Conservation (phyloP, 805 yeast species). For the Wickerhamomyces subpelliculosus region DNA sequence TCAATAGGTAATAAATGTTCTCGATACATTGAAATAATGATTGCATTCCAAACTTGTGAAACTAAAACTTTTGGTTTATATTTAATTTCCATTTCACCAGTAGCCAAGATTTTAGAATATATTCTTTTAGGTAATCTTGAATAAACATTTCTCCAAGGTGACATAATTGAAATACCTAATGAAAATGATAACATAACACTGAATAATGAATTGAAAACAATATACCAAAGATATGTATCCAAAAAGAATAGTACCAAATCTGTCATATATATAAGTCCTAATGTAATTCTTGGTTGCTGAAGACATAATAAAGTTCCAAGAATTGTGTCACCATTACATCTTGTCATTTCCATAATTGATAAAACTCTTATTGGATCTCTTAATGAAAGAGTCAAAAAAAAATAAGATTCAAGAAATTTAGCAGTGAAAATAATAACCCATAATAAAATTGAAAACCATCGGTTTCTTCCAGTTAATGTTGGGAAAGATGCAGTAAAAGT, state of each 20-base stretch:
- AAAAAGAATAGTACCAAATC: constrained; percentile 68
- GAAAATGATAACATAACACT: constrained; percentile 66
- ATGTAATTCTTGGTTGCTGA: constrained; percentile 49
- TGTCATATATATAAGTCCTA: constrained; percentile 47
- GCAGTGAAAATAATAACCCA: constrained; percentile 63
- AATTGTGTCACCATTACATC: constrained; percentile 59
- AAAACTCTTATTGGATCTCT: constrained; percentile 71
- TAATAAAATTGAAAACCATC: constrained; percentile 55
- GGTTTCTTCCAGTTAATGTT: constrained; percentile 43
- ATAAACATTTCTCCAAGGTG: constrained; percentile 83
- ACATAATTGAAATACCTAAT: constrained; percentile 78
- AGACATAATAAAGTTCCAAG: constrained; percentile 49
- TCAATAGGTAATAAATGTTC: constrained; percentile 74
- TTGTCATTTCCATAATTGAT: constrained; percentile 44
- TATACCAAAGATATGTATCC: constrained; percentile 84
- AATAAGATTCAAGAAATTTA: constrained; percentile 72
- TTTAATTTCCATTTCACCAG: constrained; percentile 30
- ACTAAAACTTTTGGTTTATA: constrained; percentile 47
- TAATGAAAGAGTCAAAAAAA: constrained; percentile 66
- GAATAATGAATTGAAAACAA: constrained; percentile 67
- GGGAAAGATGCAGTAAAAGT: constrained; percentile 59
- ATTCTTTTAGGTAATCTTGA: constrained; percentile 73
- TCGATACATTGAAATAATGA: constrained; percentile 75
- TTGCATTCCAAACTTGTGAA: constrained; percentile 77
- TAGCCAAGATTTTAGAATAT: constrained; percentile 53